Conservation (phyloP, 768 basidiomycete genomes). For the Serendipita sp. region DNA sequence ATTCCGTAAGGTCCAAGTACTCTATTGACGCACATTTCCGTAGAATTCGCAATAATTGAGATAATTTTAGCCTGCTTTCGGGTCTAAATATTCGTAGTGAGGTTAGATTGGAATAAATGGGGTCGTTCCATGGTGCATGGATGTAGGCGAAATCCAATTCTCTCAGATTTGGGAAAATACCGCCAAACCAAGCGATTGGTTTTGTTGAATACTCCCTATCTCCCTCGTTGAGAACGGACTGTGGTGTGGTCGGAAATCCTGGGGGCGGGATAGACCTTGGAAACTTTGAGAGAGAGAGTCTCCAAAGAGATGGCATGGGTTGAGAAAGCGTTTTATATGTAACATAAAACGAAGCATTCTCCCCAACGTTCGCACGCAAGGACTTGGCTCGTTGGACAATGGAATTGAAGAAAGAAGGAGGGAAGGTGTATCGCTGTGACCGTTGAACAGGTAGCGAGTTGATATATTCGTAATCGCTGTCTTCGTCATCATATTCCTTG, state of each 20-base stretch:
- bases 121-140: constrained; percentile 1
- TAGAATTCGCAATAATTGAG: not conserved
- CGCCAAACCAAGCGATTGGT: not conserved
- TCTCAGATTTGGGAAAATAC: not conserved
- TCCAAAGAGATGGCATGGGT: not conserved
- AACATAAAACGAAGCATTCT: not conserved
- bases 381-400: not conserved
- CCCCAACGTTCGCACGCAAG: not conserved
- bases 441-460: not conserved
- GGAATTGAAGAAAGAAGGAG: not conserved
- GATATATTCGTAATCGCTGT: too few species aligned
- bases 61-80: not conserved
- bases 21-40: not conserved
- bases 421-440: not conserved
- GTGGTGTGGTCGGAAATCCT: too few species aligned
- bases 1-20: not conserved
- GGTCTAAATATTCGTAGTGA: not conserved
- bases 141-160: not conserved
- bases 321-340: not conserved
- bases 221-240: too few species aligned
- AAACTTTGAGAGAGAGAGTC: not conserved
- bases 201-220: not conserved
- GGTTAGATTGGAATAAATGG: not conserved
- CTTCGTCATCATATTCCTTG: too few species aligned
- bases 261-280: too few species aligned